Base-by-base conservation (phyloP, 306 rosid genomes). In the Hippophae gyantsensis region DNA sequence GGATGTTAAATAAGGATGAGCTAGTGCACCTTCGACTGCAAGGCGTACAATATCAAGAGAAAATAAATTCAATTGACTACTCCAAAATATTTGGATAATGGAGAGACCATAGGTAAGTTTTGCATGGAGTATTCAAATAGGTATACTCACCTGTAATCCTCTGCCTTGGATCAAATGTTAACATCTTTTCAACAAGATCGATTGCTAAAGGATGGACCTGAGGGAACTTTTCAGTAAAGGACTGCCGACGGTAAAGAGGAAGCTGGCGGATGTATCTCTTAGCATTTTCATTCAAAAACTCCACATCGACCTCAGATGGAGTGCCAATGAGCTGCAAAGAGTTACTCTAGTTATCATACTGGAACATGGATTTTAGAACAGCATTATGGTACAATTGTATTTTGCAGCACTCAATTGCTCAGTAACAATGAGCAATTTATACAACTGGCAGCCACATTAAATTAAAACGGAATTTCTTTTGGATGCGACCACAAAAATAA, bases 181-280 rank as follows among this genome's bases (percentile, higher is more conserved):
- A 75, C 99, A 93, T 93, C 79, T 82, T 93, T 67, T 93, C 95
- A 75, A 89, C 94, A 62, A 93, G 97, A 78, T 93, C 90, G 62
- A 93, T 93, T 58, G 99, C 99, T 66, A 78, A 74, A 68, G 97
- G 85, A 79, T 93, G 90, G 59, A 93, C 99, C 42, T 80, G 88
- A 11, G 95, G 97, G 75, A 89, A 93, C 80, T 93, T 93, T 58
- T 84, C 97, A 42, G 74, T 87, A 67, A 93, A 81, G 68, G 97
- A 93, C 67, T 93, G 97, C 43, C 94, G 90, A 56, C 56, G 89
- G 70, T 89, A 72, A 61, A 44, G 70, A 48, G 90, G 87, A 13
- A 86, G 80, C 61, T 89, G 97, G 72, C 90, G 81, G 10, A 93
- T 89, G 80, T 93, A 93, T 77, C 95, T 79, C 86, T 84, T 93